Percentiles rank a stretch among this genome's conserved stretches.
These are phyloP conservation scores for Rhodamnia argentea DNA, from an alignment of 345 rosid species.

Conservation along the genomic window DNA sequence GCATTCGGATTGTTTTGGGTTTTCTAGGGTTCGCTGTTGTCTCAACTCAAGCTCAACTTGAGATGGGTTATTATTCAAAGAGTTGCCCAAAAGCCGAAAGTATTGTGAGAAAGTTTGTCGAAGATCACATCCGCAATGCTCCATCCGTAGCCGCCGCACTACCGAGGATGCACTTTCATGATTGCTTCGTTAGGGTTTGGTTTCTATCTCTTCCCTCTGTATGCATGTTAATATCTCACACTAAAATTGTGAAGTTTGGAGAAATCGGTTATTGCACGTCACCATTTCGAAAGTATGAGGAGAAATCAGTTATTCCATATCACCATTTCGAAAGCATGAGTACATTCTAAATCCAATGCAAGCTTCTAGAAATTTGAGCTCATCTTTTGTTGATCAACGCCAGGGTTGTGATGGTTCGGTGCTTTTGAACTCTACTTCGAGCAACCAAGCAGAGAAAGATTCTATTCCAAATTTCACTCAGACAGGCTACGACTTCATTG, in stretches of 20 bases:
- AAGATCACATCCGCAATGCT: conserved; percentile 47
- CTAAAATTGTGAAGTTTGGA: background rate
- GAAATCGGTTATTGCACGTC: background rate
- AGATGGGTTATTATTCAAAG: conserved; percentile 38
- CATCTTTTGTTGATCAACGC: background rate
- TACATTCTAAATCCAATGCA: background rate
- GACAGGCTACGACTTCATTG: conserved; percentile 74
- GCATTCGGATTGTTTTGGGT: background rate
- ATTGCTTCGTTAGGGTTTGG: conserved; percentile 69
- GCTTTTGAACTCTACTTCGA: conserved; percentile 59
- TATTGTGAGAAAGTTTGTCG: conserved; percentile 46
- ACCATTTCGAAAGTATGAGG: too few species aligned
- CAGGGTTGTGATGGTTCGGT: conserved; percentile 94
- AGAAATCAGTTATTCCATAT: background rate
- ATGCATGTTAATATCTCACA: background rate
- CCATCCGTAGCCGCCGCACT: conserved; percentile 72
- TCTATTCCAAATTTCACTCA: conserved; percentile 59
- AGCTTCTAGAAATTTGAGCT: background rate
- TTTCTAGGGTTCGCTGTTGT: background rate
- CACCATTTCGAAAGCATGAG: background rate
- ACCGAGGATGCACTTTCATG: conserved; percentile 84
- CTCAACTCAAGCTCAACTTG: conserved; percentile 42
- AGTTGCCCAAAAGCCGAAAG: conserved; percentile 77
- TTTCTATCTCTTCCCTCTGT: background rate
- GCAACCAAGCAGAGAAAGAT: conserved; percentile 43